Evolutionary conservation across 192 early-diverging fungal genomes (phyloP), one percentile per base, ranked within the genome.

Genomic region (Linderina pennispora): DNA sequence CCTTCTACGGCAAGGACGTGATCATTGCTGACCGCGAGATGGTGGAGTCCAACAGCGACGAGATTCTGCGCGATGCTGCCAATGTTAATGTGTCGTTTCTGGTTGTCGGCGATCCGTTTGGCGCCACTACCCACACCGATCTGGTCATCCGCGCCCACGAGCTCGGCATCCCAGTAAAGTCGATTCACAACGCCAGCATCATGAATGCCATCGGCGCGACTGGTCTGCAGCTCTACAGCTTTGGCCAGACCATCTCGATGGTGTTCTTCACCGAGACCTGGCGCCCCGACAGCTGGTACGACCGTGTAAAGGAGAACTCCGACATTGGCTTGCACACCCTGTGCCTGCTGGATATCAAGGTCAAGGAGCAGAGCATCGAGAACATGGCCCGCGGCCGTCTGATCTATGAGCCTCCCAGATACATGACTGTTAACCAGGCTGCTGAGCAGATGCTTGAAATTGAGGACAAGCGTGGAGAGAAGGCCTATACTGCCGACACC

Each of bases 111-210:
- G 96, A 99, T 75, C 94, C 96, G 26, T 96, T 83, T 56, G 82
- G 94, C 14, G 96, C 96, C 15, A 99, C 96, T 7, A 99, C 96
- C 1, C 96, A 99, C 68, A 89, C 91, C 0, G 96, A 99, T 61
- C 79, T 99, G 10, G 87, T 99, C 9, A 79, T 94, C 46, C 89
- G 96, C 8, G 96, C 96, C 1, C 82, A 83, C 38, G 90, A 97
- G 52, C 80, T 86, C 31, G 55, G 62, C 23, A 91, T 99, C 56
- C 78, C 81, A 14, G 89, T 93, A n/a, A 74, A 84, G 23, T 80
- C 83, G 13, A 97, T 99, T 53, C 96, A 99, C 73, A 99, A 99
- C 64, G 92, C 96, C n/a, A 94, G 91, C 38, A 96, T 99, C 73
- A 93, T 99, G 91, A 99, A 97, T 66, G 96, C 94, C 8, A 78